Conservation (phyloP, 768 basidiomycete genomes). For the Hysterangium stoloniferum region DNA sequence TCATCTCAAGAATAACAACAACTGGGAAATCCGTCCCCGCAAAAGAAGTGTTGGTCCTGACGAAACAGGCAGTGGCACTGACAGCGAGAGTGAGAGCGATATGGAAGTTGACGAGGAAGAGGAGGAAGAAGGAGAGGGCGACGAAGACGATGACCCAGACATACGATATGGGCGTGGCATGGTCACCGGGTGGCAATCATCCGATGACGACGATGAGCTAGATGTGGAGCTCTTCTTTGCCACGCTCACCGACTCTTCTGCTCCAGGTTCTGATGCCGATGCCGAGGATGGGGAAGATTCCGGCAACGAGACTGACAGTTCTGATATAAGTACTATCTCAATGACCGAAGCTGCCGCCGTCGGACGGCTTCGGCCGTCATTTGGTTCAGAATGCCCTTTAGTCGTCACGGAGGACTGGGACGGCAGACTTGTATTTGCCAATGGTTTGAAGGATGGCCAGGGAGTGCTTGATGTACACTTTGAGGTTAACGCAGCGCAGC, state of each 20-base stretch:
- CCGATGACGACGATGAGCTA: conserved; percentile 62
- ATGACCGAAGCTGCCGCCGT: conserved; percentile 15
- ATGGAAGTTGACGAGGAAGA: conserved; percentile 13
- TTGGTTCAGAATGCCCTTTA: conserved; percentile 25
- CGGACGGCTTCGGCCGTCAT: conserved; percentile 11
- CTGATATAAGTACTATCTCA: conserved; percentile 28
- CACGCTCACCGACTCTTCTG: conserved; percentile 57
- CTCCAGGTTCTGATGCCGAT: conserved; percentile 26
- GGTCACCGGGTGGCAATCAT: conserved; percentile 64
- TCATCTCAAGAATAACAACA: conserved; percentile 29
- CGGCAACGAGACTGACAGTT: conserved; percentile 16
- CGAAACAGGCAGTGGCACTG: conserved; percentile 46
- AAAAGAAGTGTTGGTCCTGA: conserved; percentile 70
- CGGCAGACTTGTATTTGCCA: conserved; percentile 67
- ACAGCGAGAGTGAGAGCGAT: conserved; percentile 14
- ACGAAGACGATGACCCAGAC: conserved; percentile 51
- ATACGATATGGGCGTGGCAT: conserved; percentile 48
- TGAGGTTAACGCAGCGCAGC: conserved; percentile 50
- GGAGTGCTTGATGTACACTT: conserved; percentile 65
- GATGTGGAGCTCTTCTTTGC: conserved; percentile 83
- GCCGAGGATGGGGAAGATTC: conserved; percentile 29
- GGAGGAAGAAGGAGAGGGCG: conserved; percentile 26
- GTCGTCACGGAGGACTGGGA: conserved; percentile 70
- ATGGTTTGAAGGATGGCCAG: conserved; percentile 47
- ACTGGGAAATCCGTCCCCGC: conserved; percentile 65